Evolutionary conservation across 495 filamentous ascomycete species (phyloP), one percentile per base, ranked within the genome.

Genomic region (Tuber microsphaerosporum): DNA sequence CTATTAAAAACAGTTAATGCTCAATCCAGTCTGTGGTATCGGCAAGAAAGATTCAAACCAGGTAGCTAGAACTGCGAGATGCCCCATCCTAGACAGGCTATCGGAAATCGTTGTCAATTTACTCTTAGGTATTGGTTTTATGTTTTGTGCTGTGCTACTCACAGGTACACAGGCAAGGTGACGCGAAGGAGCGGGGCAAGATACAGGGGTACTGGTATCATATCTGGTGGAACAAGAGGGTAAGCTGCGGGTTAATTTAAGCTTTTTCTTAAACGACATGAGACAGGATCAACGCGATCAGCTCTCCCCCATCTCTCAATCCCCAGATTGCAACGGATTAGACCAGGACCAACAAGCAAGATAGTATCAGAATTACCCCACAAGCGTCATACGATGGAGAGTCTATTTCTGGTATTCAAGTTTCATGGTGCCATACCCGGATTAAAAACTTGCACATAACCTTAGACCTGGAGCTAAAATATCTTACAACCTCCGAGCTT

Each of bases 11-110:
- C 17, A 41, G 69, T 69, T 69, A 75, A 19, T n/a, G 26, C 26
- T 65, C 56, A 34, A 17, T 31, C 26, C 14, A 17, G 10, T 34
- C 12, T 26, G 26, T 31, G 26, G 31, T 17, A 19, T 7, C 34
- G 26, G 5, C 26, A 17, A 19, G 56, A 65, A 26, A 84, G 85
- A 71, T 85, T 86, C 42, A 86, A 84, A 75, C 84, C 86, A 88
- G 46, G 87, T 87, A 51, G 87, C 87, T 7, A 88, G 79, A 44
- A 85, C 86, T 39, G 85, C 82, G 26, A 87, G 79, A 76, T 85
- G 84, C 1, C 80, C 83, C 84, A 85, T 85, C 71, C 73, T 79
- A 71, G 31, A 73, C 70, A 7, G 31, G 17, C 56, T 65, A 16
- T 31, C 26, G 14, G 16, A 19, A 34, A 34, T 34, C 14, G 26